A percentile compares a stretch with the other conserved stretches of the same genome.
phyloP scores from a whole-genome alignment of 495 filamentous ascomycete species.

The Talaromyces liani region DNA sequence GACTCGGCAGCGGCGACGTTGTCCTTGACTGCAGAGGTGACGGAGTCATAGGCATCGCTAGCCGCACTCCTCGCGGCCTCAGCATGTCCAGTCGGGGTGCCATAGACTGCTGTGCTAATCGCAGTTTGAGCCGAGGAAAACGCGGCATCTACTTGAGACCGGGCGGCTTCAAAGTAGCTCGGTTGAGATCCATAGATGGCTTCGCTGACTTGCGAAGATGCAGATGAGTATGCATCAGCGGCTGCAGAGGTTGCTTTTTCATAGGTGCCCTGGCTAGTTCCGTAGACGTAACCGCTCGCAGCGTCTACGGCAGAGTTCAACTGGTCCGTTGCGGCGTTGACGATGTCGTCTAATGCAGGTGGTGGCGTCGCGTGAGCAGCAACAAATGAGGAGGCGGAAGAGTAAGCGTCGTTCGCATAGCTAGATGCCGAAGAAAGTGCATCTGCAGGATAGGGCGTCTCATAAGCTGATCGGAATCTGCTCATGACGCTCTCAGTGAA shows the following conservation, averaged over 20 bases:
- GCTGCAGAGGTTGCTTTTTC: slow-evolving; percentile 48
- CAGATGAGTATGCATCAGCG: slow-evolving; percentile 39
- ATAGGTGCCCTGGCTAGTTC: slow-evolving; percentile 44
- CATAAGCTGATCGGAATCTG: slow-evolving; percentile 58
- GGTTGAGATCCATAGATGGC: slow-evolving; percentile 50
- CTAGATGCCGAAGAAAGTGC: slow-evolving; percentile 45
- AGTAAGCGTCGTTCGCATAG: slow-evolving; percentile 49
- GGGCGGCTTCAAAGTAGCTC: slow-evolving; percentile 40
- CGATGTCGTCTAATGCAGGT: slow-evolving; percentile 50
- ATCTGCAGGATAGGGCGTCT: slow-evolving; percentile 44
- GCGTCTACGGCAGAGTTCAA: slow-evolving; percentile 53
- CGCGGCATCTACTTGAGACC: slow-evolving; percentile 39
- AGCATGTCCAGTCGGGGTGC: slow-evolving; percentile 30
- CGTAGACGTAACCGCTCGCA: slow-evolving; percentile 53
- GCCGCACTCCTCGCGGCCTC: slow-evolving; percentile 29
- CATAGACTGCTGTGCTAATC: slow-evolving; percentile 49
- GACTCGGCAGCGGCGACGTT: slow-evolving; percentile 24
- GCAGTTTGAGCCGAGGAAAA: slow-evolving; percentile 41
- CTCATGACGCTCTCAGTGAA: slow-evolving; percentile 77
- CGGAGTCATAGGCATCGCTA: slow-evolving; percentile 21
- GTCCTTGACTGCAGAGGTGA: slow-evolving; percentile 20
- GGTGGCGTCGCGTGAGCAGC: slow-evolving; percentile 47
- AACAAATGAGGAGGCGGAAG: slow-evolving; percentile 46
- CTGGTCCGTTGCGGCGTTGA: slow-evolving; percentile 47
- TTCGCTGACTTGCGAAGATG: slow-evolving; percentile 40